Percentiles rank a stretch among this genome's conserved stretches.
These are phyloP conservation scores for Colletotrichum tropicicola DNA, from an alignment of 2,329 filamentous ascomycete species.

Conservation along the genomic window DNA sequence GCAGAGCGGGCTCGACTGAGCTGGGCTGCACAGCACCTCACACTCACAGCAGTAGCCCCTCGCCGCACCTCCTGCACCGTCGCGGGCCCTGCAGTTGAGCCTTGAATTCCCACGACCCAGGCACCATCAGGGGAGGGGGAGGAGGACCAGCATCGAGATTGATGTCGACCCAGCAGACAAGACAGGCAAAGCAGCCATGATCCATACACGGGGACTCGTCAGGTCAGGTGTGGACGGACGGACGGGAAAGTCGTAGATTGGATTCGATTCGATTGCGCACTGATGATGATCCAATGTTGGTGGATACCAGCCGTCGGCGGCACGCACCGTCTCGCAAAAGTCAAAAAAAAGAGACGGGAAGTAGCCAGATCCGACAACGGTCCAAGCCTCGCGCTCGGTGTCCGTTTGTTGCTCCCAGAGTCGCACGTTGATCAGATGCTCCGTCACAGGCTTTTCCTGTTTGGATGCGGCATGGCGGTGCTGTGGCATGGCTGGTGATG, in stretches of 20 bases:
- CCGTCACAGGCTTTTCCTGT: background rate
- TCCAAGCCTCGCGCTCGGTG: conserved; percentile 16
- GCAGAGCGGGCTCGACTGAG: background rate
- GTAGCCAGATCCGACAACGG: conserved; percentile 20
- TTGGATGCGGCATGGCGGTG: too few species aligned
- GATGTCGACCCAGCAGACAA: background rate
- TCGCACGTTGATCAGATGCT: background rate
- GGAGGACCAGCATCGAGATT: background rate
- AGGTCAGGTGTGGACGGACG: conserved; percentile 9
- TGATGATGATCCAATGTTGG: conserved; percentile 19
- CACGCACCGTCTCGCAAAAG: conserved; percentile 29
- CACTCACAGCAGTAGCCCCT: background rate
- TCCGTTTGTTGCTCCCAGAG: background rate
- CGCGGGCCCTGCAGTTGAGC: conserved; percentile 12
- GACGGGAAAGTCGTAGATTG: background rate
- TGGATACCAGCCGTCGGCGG: conserved; percentile 25
- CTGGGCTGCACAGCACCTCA: background rate
- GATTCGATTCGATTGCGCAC: conserved; percentile 12
- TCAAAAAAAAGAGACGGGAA: conserved; percentile 23
- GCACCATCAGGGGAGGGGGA: background rate
- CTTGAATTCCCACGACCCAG: background rate
- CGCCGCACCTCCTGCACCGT: conserved; percentile 11
- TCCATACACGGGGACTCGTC: too few species aligned
- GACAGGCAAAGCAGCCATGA: too few species aligned
- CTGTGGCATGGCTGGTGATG: background rate